A percentile compares a stretch with the other conserved stretches of the same genome.
These are phyloP conservation scores for Scytalidium sp. DNA, from an alignment of 2,329 filamentous ascomycete genomes.

Conservation along the genomic window DNA sequence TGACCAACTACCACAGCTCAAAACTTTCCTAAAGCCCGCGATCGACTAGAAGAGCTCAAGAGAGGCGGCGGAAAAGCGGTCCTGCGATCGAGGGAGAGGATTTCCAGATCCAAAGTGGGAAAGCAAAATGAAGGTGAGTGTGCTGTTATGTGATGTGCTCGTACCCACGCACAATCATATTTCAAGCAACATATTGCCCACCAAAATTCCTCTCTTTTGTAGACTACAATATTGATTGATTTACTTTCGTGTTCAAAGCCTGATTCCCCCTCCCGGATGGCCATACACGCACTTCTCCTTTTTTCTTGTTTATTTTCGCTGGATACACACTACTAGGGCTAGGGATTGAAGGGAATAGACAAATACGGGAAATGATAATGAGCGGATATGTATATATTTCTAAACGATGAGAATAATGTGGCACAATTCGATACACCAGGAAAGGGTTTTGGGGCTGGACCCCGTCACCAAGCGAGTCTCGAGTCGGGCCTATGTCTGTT, in stretches of 20 bases:
- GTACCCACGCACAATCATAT: not conserved
- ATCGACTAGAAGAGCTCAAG: constrained; percentile 90
- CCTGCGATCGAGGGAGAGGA: constrained; percentile 71
- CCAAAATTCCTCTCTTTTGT: not conserved
- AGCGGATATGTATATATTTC: not conserved
- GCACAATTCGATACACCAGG: not conserved
- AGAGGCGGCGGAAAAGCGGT: constrained; percentile 66
- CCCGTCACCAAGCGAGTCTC: not conserved
- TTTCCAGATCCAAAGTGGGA: constrained; percentile 78
- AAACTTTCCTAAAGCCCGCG: constrained; percentile 89
- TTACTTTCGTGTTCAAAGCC: not conserved
- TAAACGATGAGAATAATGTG: not conserved
- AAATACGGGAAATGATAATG: not conserved
- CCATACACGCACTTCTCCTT: not conserved
- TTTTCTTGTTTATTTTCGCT: not conserved
- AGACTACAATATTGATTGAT: not conserved
- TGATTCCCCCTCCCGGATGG: not conserved
- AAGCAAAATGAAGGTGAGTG: constrained; percentile 89
- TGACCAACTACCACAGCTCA: constrained; percentile 59
- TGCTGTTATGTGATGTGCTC: constrained; percentile 64
- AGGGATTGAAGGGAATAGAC: not conserved
- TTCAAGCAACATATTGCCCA: not conserved
- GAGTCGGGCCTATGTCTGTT: too few relatives aligned
- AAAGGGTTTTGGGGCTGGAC: not conserved
- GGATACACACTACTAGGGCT: not conserved